A percentile compares a stretch with the other conserved stretches of the same genome.
Evolutionary conservation across 768 basidiomycete genomes (phyloP).

Genomic region (Pisolithus albus): DNA sequence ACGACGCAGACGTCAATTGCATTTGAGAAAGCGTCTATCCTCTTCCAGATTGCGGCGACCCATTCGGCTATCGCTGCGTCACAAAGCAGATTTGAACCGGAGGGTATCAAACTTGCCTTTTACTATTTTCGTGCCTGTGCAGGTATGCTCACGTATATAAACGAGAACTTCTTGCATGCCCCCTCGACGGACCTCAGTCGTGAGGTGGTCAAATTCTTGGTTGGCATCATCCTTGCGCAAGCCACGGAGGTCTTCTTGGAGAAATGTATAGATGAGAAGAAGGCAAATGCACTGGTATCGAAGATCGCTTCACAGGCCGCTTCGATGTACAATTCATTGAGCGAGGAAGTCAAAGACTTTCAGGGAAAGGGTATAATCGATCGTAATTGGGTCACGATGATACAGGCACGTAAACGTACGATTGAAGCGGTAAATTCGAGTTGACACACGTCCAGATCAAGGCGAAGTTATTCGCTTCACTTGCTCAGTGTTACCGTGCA

Average conservation of each 20-base stretch:
- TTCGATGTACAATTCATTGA: conserved; percentile 70
- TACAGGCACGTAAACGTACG: conserved; percentile 49
- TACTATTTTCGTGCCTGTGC: conserved; percentile 85
- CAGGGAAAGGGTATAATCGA: conserved; percentile 96
- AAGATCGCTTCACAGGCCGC: conserved; percentile 84
- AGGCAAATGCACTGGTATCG: conserved; percentile 64
- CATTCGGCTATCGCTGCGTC: conserved; percentile 87
- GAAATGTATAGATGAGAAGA: conserved; percentile 91
- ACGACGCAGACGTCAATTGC: conserved; percentile 95
- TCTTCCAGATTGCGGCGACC: conserved; percentile 93
- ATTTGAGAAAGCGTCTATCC: conserved; percentile 95
- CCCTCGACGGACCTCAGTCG: conserved; percentile 91
- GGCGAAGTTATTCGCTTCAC: conserved; percentile 79
- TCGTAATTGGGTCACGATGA: conserved; percentile 83
- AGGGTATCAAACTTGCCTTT: conserved; percentile 90
- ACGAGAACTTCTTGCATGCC: conserved; percentile 98
- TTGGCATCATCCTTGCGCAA: conserved; percentile 84
- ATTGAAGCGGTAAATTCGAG: not conserved
- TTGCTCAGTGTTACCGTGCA: conserved; percentile 82
- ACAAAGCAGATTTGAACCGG: conserved; percentile 81
- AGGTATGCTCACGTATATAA: conserved; percentile 97
- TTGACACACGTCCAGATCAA: conserved; percentile 57
- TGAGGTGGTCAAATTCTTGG: conserved; percentile 90
- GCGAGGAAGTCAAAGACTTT: conserved; percentile 93
- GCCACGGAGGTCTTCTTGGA: conserved; percentile 96